phyloP scores from a whole-genome alignment of 495 filamentous ascomycete genomes.

The Venustampulla echinocandica region DNA sequence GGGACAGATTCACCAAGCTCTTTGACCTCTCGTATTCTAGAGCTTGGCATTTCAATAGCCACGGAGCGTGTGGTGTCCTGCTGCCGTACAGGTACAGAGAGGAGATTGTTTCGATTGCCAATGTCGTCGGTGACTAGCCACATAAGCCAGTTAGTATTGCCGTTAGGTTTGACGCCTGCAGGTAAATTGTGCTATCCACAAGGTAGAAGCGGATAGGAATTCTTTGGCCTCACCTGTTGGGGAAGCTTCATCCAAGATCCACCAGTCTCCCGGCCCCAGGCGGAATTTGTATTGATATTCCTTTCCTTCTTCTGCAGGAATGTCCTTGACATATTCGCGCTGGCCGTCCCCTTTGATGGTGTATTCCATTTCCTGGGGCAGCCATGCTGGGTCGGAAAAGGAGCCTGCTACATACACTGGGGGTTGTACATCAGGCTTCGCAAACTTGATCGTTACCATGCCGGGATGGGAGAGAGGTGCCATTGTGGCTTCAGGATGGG shows the following conservation, averaged over 20 bases:
- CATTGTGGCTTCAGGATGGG: constrained; percentile 8
- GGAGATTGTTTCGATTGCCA: constrained; percentile 52
- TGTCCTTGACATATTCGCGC: constrained; percentile 36
- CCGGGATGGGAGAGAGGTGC: constrained; percentile 21
- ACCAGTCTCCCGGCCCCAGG: constrained; percentile 53
- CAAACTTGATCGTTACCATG: constrained; percentile 47
- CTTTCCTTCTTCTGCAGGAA: constrained; percentile 35
- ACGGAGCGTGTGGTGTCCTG: constrained; percentile 2
- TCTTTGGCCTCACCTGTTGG: constrained; percentile 35
- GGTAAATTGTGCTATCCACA: neutral
- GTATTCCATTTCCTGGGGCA: constrained; percentile 49
- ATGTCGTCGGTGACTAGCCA: constrained; percentile 39
- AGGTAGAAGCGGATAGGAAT: neutral
- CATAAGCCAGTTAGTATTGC: neutral
- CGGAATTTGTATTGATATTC: constrained; percentile 65
- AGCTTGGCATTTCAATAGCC: neutral
- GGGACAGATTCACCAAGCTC: neutral
- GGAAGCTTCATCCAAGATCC: constrained; percentile 50
- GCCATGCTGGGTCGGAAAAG: constrained; percentile 57
- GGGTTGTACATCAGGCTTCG: constrained; percentile 44
- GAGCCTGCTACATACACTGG: constrained; percentile 59
- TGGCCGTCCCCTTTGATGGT: constrained; percentile 33
- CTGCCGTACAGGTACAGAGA: constrained; percentile 30
- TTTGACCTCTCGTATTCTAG: neutral
- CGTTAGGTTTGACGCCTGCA: neutral